These are phyloP conservation scores for Amanita exitialis DNA, from an alignment of 768 basidiomycete species.

Conservation along the genomic window DNA sequence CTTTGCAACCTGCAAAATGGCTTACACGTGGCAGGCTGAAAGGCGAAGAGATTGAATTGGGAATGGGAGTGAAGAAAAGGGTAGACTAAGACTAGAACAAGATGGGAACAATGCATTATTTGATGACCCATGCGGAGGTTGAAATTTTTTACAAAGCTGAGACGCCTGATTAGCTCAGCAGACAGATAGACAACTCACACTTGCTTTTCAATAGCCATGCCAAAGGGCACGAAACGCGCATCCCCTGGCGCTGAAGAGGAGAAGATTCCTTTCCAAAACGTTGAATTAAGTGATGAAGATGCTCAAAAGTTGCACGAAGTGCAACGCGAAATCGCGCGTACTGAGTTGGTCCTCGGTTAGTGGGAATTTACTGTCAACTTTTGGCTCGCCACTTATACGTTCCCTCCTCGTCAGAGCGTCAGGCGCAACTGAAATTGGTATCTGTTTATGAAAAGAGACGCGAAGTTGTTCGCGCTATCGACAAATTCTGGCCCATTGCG, in stretches of 20 bases:
- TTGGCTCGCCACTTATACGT: slow-evolving; percentile 1
- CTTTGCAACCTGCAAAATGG: slow-evolving; percentile 15
- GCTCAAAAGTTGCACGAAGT: slow-evolving; percentile 55
- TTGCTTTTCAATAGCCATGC: slow-evolving; percentile 20
- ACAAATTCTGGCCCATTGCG: slow-evolving; percentile 82
- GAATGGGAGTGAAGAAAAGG: slow-evolving; percentile 68
- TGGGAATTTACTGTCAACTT: slow-evolving; percentile 9
- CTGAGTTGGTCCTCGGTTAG: slow-evolving; percentile 67
- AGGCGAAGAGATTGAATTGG: slow-evolving; percentile 28
- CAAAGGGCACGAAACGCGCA: slow-evolving; percentile 59
- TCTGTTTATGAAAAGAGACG: slow-evolving; percentile 69
- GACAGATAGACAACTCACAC: slow-evolving; percentile 11
- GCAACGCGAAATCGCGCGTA: slow-evolving; percentile 61
- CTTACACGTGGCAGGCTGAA: slow-evolving; percentile 6
- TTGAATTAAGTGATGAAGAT: slow-evolving; percentile 64
- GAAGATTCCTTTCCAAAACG: slow-evolving; percentile 56
- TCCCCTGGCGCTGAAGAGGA: slow-evolving; percentile 73
- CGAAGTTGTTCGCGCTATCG: slow-evolving; percentile 49
- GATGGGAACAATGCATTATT: neutral
- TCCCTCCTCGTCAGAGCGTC: slow-evolving; percentile 40
- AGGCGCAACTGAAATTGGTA: slow-evolving; percentile 42
- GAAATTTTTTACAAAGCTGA: slow-evolving; percentile 18
- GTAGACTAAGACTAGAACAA: slow-evolving; percentile 38
- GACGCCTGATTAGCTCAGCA: slow-evolving; percentile 10
- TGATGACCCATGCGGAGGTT: slow-evolving; percentile 15